These are phyloP conservation scores for Saitozyma podzolica DNA, from an alignment of 768 basidiomycete species.

Conservation along the genomic window DNA sequence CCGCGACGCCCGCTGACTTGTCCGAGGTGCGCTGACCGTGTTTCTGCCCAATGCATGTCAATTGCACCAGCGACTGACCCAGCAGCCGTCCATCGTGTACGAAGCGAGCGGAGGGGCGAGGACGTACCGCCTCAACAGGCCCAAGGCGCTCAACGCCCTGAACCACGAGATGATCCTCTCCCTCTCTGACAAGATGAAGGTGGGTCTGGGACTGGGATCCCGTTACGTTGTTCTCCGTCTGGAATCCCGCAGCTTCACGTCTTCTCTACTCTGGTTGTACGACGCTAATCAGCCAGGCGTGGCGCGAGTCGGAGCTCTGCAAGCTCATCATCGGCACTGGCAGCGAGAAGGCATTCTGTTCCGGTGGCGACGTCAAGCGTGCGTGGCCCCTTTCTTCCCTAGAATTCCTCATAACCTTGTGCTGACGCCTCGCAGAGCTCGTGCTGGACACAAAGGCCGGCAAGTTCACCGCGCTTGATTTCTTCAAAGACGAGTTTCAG, in stretches of 20 bases:
- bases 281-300: conserved; percentile 27
- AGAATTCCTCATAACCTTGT: neutral
- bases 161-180: conserved; percentile 72
- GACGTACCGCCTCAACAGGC: conserved; percentile 76
- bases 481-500: conserved; percentile 78
- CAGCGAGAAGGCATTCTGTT: conserved; percentile 77
- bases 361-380: conserved; percentile 93
- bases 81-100: conserved; percentile 35
- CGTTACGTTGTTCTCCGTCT: no score
- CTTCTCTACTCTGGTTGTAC: neutral
- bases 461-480: conserved; percentile 59
- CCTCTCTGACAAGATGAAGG: conserved; percentile 74
- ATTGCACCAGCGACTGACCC: no score
- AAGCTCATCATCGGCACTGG: conserved; percentile 47
- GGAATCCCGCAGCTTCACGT: no score
- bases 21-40: neutral
- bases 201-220: conserved; percentile 47
- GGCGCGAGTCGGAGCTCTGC: conserved; percentile 42
- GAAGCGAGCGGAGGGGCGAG: conserved; percentile 52
- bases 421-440: conserved; percentile 27
- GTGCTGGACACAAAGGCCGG: conserved; percentile 36
- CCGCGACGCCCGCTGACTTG: no score
- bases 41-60: no score
- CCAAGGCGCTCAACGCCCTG: conserved; percentile 77
- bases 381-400: conserved; percentile 48